Evolutionary conservation across 2,329 filamentous ascomycete genomes (phyloP), one percentile per base, ranked within the genome.

Genomic region (Coleophoma cylindrospora): DNA sequence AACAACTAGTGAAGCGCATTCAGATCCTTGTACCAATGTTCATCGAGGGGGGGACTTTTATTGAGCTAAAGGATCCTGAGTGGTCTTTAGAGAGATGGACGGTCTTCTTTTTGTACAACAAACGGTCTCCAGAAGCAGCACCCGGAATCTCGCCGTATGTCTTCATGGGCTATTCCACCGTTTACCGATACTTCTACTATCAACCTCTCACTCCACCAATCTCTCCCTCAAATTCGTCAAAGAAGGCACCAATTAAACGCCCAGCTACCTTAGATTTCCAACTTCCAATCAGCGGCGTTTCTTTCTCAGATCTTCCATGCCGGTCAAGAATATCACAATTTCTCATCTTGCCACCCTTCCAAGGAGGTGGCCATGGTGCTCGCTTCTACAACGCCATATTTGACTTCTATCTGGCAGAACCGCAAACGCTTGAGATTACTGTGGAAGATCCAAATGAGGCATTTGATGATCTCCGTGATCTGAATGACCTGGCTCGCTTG

Each of bases 291-390:
- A 50, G 59, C 49, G 60, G 63, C 49, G 27, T 57, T 34, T 58
- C 68, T n/a, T 73, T 85, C 56, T 67, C 79, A 4, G 72, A 84
- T 45, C 76, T 91, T 2, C 86, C 89, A 12, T 87, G 86, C 60
- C 84, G 92, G 37, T 83, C 89, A 52, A 81, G 95, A 41, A 89
- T 99, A 57, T 95, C 92, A 0, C 94, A 99, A 66, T 97, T 97
- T 68, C 65, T 99, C 53, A 85, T 99, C 55, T 75, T 99, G 11
- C 91, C 91, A 2, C 87, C 90, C 6, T 95, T 90, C 67, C 91
- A 96, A 65, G 78, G 81, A 54, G 81, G 83, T 54, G 91, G 91
- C 14, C 84, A 92, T 45, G 94, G 92, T 34, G 79, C 83, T 11
- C 77, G 82, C 40, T 81, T 99, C 37, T 99, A 97, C 74, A 82